Base-by-base conservation (phyloP, 177 flowering plant species). In the Vitis hybrid region DNA sequence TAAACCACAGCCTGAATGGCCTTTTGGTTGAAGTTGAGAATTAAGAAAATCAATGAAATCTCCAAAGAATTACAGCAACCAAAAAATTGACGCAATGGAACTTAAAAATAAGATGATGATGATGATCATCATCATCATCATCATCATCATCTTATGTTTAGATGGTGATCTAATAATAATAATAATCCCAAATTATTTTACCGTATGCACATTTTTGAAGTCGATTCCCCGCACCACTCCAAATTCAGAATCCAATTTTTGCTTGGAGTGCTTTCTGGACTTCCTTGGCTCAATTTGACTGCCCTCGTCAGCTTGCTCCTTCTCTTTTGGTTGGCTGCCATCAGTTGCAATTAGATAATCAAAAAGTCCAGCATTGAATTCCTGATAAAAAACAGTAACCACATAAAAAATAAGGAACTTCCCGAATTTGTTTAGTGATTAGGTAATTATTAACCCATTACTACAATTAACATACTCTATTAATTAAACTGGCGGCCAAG, bases 221-320 rank as follows among this genome's bases (percentile, higher is more conserved):
- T 96, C 98, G 65, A 96, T 90, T 61, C 99, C 99, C 77, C 98
- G 77, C 12, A 92, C 97, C 14, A 93, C 97, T 39, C 98, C 97
- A 81, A 90, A 92, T 78, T 93, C 99, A 68, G 89, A 77, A 71
- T 93, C 97, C 71, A 85, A 68, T 55, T 88, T 93, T 60, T 45
- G 77, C 82, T 82, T 90, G 19, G 66, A 54, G 60, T 61, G 79
- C 73, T 78, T 96, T 79, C 76, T 88, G 45, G 91, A 87, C 77
- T 82, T 93, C 71, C 68, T 87, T 50, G 75, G 71, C n/a, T 79
- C 76, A 18, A 22, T 76, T 63, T 76, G 64, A 65, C 39, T 80
- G 57, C 78, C 87, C 7, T 9, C 75, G 45, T 77, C 80, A 57
- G 69, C 72, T 68, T 81, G 74, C 59, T 85, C 90, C 78, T 76